Conservation (phyloP, 1,284 basidiomycete genomes). For the Gymnopus androsaceus region DNA sequence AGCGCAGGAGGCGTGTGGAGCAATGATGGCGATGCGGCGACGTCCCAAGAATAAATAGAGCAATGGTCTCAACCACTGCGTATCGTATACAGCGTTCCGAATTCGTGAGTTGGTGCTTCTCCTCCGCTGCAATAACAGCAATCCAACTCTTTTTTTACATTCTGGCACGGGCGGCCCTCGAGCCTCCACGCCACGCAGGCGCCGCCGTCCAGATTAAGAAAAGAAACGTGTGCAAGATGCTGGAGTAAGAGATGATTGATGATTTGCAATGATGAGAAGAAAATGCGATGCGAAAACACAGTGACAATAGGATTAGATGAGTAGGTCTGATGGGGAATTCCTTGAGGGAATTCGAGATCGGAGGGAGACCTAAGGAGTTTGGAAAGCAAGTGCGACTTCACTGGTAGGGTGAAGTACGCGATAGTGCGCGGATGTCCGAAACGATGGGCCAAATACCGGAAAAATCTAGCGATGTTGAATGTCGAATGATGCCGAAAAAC, state of each 20-base stretch:
- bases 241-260: slow-evolving; percentile 8
- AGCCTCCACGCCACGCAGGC: slow-evolving; percentile 11
- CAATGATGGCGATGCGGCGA: background rate
- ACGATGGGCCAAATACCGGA: slow-evolving; percentile 12
- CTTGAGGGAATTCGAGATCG: background rate
- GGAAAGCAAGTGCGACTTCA: background rate
- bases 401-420: background rate
- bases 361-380: background rate
- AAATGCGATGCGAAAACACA: slow-evolving; percentile 15
- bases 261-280: slow-evolving; percentile 5
- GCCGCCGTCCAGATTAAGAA: slow-evolving; percentile 8
- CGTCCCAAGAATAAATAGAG: slow-evolving; percentile 7
- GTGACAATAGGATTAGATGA: background rate
- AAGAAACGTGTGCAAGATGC: slow-evolving; percentile 14
- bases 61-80: slow-evolving; percentile 8
- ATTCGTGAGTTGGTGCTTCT: slow-evolving; percentile 9
- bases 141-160: slow-evolving; percentile 15
- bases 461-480: slow-evolving; percentile 7
- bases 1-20: background rate
- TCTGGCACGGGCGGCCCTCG: slow-evolving; percentile 7
- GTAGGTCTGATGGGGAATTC: background rate
- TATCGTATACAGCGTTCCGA: slow-evolving; percentile 14
- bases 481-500: slow-evolving; percentile 4
- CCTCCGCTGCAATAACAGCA: background rate
- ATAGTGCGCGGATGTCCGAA: slow-evolving; percentile 17